Percentiles rank a stretch among this genome's conserved stretches.
Conservation (phyloP, 1,284 basidiomycete species). For the Austropuccinia psidii region DNA sequence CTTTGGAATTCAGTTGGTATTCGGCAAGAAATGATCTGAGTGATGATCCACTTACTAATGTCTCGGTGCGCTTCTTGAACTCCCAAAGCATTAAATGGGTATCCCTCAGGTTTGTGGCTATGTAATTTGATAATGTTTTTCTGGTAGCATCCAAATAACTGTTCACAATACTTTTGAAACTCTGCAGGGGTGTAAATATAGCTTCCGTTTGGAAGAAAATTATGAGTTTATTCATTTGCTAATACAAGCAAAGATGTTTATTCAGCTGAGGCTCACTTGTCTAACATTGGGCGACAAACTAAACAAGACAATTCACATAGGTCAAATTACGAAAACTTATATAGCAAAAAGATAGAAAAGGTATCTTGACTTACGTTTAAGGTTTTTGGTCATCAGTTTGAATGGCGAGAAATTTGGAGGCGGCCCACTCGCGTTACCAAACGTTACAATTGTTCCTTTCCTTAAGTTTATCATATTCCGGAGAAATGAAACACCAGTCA, state of each 20-base stretch:
- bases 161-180: constrained; percentile 58
- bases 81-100: constrained; percentile 74
- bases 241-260: neutral
- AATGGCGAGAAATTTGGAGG: constrained; percentile 59
- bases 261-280: no score
- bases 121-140: constrained; percentile 62
- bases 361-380: constrained; percentile 55
- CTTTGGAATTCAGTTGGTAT: neutral
- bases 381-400: constrained; percentile 70
- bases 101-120: constrained; percentile 61
- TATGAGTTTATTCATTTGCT: neutral
- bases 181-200: constrained; percentile 68
- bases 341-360: constrained; percentile 8
- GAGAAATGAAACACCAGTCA: neutral
- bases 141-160: constrained; percentile 61
- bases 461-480: constrained; percentile 32
- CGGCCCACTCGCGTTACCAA: constrained; percentile 83
- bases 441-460: constrained; percentile 59
- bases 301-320: neutral
- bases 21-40: neutral
- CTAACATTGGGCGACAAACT: constrained; percentile 48
- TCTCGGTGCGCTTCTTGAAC: constrained; percentile 70
- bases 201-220: constrained; percentile 45
- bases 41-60: constrained; percentile 50
- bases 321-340: neutral